Evolutionary conservation across 2,329 filamentous ascomycete genomes (phyloP).

Genomic region (Fusarium irregulare): DNA sequence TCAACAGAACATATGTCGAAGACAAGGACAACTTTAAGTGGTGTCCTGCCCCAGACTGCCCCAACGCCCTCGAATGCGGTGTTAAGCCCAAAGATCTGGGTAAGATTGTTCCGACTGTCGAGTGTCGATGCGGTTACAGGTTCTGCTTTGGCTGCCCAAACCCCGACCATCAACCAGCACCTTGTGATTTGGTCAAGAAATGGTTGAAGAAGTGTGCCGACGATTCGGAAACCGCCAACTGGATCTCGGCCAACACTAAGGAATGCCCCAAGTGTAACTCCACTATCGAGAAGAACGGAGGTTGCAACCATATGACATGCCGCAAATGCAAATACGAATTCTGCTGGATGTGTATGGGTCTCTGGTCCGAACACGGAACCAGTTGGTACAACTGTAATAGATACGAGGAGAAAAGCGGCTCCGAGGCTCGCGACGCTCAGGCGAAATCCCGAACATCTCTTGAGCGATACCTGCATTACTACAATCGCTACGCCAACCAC

Average conservation of each 20-base stretch:
- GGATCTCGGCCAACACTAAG: conserved; percentile 99
- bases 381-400: conserved; percentile 99
- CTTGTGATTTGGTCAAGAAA: conserved; percentile 89
- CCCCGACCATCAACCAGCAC: conserved; percentile 91
- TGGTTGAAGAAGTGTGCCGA: conserved; percentile 99
- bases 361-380: conserved; percentile 98
- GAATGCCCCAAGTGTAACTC: conserved; percentile 96
- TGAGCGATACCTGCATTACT: conserved; percentile 98
- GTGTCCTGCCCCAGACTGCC: conserved; percentile 98
- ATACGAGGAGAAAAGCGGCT: conserved; percentile 94
- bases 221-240: conserved; percentile 97
- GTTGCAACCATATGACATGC: conserved; percentile 98
- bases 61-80: conserved; percentile 88
- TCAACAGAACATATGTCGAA: conserved; percentile 95
- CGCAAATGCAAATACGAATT: conserved; percentile 96
- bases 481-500: conserved; percentile 98
- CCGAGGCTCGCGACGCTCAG: conserved; percentile 90
- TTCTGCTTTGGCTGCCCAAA: conserved; percentile 97
- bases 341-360: conserved; percentile 99
- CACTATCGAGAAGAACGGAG: conserved; percentile 98
- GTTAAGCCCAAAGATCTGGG: conserved; percentile 89
- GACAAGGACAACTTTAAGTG: conserved; percentile 96
- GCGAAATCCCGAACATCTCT: conserved; percentile 89
- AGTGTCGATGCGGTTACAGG: conserved; percentile 83
- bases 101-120: conserved; percentile 88